A percentile compares a stretch with the other conserved stretches of the same genome.
phyloP scores from a whole-genome alignment of 2,329 filamentous ascomycete species.

The Thermomyces lanuginosus region DNA sequence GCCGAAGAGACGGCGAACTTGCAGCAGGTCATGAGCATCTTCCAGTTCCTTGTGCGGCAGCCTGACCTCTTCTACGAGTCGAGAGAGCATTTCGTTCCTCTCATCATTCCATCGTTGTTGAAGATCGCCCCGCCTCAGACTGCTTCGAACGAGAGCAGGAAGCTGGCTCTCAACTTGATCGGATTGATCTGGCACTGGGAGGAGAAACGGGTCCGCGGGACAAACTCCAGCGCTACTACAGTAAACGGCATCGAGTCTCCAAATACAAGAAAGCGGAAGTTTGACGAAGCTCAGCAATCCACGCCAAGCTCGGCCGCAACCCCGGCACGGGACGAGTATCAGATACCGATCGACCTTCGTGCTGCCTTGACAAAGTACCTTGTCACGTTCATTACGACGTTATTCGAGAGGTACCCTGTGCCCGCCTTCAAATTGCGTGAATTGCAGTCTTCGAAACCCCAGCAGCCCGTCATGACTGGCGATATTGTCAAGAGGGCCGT shows the following conservation, averaged over 20 bases:
- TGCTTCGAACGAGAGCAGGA: slow-evolving; percentile 80
- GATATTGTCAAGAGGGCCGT: slow-evolving; percentile 81
- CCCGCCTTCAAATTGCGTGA: slow-evolving; percentile 54
- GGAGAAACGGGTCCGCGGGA: slow-evolving; percentile 54
- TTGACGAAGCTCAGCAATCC: slow-evolving; percentile 46
- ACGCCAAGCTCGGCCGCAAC: slow-evolving; percentile 40
- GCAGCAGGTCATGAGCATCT: slow-evolving; percentile 92
- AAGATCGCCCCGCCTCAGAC: slow-evolving; percentile 72
- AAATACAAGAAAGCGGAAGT: slow-evolving; percentile 54
- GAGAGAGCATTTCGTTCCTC: slow-evolving; percentile 71
- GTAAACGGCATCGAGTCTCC: slow-evolving; percentile 67
- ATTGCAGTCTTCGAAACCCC: slow-evolving; percentile 29
- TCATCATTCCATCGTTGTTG: slow-evolving; percentile 74
- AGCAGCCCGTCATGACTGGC: slow-evolving; percentile 40
- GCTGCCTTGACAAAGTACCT: slow-evolving; percentile 85
- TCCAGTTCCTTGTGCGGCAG: slow-evolving; percentile 87
- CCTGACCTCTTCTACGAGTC: slow-evolving; percentile 90
- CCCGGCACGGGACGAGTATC: slow-evolving; percentile 44
- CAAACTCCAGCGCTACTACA: slow-evolving; percentile 18
- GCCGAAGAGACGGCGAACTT: slow-evolving; percentile 89
- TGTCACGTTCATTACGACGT: slow-evolving; percentile 81
- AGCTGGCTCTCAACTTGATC: slow-evolving; percentile 79
- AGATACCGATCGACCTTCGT: slow-evolving; percentile 50
- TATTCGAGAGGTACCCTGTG: slow-evolving; percentile 70
- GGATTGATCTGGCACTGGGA: slow-evolving; percentile 88